These are phyloP conservation scores for Xeromyces bisporus DNA, from an alignment of 495 filamentous ascomycete species.

Conservation along the genomic window DNA sequence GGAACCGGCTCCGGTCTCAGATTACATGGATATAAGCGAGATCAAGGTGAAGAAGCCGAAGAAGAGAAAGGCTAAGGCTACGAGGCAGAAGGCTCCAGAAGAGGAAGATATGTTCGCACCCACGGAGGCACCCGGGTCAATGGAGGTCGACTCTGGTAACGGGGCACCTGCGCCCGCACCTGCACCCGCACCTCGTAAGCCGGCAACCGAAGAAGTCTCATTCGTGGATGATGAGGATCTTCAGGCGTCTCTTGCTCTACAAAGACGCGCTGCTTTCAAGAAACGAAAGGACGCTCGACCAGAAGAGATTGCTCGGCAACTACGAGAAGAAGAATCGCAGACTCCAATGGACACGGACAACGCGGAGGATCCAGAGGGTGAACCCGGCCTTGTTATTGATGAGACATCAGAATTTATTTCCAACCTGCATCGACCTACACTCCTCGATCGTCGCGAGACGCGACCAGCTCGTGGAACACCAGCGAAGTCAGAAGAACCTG, in stretches of 20 bases:
- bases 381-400: constrained; percentile 71
- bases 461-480: constrained; percentile 19
- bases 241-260: constrained; percentile 64
- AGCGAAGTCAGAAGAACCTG: constrained; percentile 32
- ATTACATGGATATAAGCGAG: constrained; percentile 74
- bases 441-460: constrained; percentile 42
- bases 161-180: constrained; percentile 7
- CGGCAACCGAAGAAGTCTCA: constrained; percentile 42
- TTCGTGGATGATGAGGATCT: constrained; percentile 89
- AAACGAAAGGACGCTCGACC: constrained; percentile 72
- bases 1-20: constrained; percentile 46
- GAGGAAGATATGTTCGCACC: constrained; percentile 55
- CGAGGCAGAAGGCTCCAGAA: constrained; percentile 51
- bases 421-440: constrained; percentile 51
- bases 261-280: constrained; percentile 68
- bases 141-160: constrained; percentile 58
- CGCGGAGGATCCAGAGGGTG: constrained; percentile 25
- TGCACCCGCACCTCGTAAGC: constrained; percentile 38
- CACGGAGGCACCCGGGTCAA: constrained; percentile 33
- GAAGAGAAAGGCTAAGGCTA: constrained; percentile 74
- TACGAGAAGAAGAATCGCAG: constrained; percentile 56
- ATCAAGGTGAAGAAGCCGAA: constrained; percentile 86
- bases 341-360: constrained; percentile 33
- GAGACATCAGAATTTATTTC: constrained; percentile 92
- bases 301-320: constrained; percentile 68